A percentile compares a stretch with the other conserved stretches of the same genome.
These are phyloP conservation scores for Fraxinus excelsior DNA, from an alignment of 257 asterid species.

Conservation along the genomic window DNA sequence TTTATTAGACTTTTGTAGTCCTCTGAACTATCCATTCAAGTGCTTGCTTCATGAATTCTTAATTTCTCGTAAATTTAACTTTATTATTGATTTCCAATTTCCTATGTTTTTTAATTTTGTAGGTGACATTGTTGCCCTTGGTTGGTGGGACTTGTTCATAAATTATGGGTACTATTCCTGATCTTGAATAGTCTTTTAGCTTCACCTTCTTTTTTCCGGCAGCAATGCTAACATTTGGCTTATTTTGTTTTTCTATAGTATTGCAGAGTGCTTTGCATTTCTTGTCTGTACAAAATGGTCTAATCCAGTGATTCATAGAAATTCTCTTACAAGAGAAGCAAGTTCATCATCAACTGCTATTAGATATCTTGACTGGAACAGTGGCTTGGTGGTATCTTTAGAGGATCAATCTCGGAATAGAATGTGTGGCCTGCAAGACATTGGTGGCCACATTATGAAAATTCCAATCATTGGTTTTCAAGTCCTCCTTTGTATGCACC, in stretches of 20 bases:
- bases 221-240: conserved; percentile 24
- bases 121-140: conserved; percentile 83
- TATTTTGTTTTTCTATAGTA: conserved; percentile 51
- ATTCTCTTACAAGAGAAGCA: conserved; percentile 60
- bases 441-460: conserved; percentile 97
- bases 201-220: conserved; percentile 25
- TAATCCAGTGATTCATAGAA: conserved; percentile 86
- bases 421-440: conserved; percentile 77
- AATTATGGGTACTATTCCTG: conserved; percentile 69
- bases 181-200: conserved; percentile 20
- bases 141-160: conserved; percentile 99
- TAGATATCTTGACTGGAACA: conserved; percentile 80
- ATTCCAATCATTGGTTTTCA: conserved; percentile 84
- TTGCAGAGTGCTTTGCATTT: conserved; percentile 97
- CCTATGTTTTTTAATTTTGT: conserved; percentile 22
- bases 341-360: conserved; percentile 72
- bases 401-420: conserved; percentile 65
- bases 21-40: background rate
- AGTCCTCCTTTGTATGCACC: conserved; percentile 90
- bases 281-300: conserved; percentile 99
- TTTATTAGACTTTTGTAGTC: conserved; percentile 1
- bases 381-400: conserved; percentile 67
- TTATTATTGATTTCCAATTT: conserved; percentile 15
- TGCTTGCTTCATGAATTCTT: conserved; percentile 13
- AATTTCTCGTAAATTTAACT: conserved; percentile 9